These are phyloP conservation scores for Talaromyces albobiverticillius DNA, from an alignment of 2,329 filamentous ascomycete genomes.

Conservation along the genomic window DNA sequence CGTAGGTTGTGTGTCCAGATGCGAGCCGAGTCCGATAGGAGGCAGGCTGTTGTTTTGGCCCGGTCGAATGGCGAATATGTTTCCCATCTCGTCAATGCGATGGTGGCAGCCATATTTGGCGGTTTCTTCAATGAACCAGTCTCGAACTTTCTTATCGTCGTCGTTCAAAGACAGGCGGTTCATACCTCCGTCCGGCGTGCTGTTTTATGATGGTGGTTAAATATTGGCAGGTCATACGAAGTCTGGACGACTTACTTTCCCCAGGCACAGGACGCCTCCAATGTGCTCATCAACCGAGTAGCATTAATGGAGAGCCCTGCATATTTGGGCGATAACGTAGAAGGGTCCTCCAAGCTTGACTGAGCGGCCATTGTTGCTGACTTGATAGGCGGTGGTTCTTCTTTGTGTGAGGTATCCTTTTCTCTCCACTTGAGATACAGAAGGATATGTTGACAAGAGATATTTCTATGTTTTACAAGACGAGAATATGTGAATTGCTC, in stretches of 20 bases:
- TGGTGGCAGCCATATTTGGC: conserved; percentile 55
- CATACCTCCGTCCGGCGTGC: conserved; percentile 52
- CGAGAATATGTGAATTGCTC: too few species aligned
- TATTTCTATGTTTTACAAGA: too few species aligned
- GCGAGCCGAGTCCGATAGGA: conserved; percentile 16
- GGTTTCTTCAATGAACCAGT: conserved; percentile 64
- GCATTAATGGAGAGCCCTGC: conserved; percentile 5
- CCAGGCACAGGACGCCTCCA: conserved; percentile 7
- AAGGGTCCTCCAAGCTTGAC: not conserved
- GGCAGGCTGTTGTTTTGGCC: conserved; percentile 11
- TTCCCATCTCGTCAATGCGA: conserved; percentile 56
- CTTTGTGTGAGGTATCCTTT: too few species aligned
- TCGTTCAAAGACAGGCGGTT: conserved; percentile 64
- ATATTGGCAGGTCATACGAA: too few species aligned
- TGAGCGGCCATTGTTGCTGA: not conserved
- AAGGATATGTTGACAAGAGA: too few species aligned
- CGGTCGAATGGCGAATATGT: conserved; percentile 16
- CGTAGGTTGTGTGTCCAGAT: conserved; percentile 18
- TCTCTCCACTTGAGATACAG: too few species aligned
- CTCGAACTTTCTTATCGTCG: conserved; percentile 60
- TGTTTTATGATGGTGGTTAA: not conserved
- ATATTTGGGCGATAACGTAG: not conserved
- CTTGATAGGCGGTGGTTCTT: too few species aligned
- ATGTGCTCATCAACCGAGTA: not conserved
- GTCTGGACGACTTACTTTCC: conserved; percentile 10